phyloP scores from a whole-genome alignment of 805 yeast species.

The Metschnikowia cubensis region DNA sequence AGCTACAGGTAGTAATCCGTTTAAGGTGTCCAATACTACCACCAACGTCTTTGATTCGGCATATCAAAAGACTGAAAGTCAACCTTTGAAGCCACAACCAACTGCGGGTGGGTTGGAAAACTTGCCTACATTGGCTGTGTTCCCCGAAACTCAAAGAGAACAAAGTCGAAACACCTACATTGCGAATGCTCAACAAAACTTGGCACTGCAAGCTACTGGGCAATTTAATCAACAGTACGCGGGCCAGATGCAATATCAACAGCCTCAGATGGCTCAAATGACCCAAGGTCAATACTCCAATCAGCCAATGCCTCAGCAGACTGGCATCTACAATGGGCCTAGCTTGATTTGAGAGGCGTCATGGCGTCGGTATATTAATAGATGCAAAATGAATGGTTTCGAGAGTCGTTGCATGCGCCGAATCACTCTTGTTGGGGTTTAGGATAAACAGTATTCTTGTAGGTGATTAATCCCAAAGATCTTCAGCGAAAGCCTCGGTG shows the following conservation, averaged over 20 bases:
- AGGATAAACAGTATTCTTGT: background rate
- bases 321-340: conserved; percentile 20
- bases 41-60: conserved; percentile 28
- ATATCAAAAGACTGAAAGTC: conserved; percentile 18
- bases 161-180: conserved; percentile 35
- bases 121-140: conserved; percentile 62
- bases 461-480: conserved; percentile 28
- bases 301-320: conserved; percentile 3
- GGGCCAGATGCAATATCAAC: conserved; percentile 4
- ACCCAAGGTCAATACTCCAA: conserved; percentile 2
- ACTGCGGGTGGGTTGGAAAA: conserved; percentile 74
- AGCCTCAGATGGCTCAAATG: conserved; percentile 4
- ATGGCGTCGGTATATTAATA: background rate
- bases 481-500: conserved; percentile 48
- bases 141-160: conserved; percentile 52
- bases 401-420: background rate
- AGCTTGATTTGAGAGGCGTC: conserved; percentile 19
- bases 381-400: background rate
- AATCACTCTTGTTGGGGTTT: background rate
- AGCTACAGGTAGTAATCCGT: conserved; percentile 60
- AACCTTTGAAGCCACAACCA: conserved; percentile 43
- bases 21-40: conserved; percentile 42
- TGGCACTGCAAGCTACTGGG: conserved; percentile 14
- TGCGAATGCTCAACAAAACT: conserved; percentile 33
- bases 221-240: conserved; percentile 9